Conservation (phyloP, 2,329 filamentous ascomycete genomes). For the Xylaria hypoxylon region DNA sequence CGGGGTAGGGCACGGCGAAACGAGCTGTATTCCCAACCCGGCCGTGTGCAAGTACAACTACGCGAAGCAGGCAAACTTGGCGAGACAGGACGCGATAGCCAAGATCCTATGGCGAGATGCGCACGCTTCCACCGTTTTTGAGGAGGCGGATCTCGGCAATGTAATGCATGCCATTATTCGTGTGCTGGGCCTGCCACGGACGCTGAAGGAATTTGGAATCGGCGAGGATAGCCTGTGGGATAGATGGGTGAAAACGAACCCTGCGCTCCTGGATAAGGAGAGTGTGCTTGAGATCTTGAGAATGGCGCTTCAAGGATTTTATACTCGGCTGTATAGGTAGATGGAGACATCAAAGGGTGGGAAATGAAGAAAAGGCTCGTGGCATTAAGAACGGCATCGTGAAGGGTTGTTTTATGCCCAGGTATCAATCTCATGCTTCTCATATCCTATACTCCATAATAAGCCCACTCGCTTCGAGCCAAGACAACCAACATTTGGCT, state of each 20-base stretch:
- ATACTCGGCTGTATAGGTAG: conserved; percentile 12
- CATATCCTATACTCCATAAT: conserved; percentile 11
- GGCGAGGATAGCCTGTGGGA: conserved; percentile 62
- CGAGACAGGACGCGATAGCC: conserved; percentile 56
- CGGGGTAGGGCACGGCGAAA: conserved; percentile 70
- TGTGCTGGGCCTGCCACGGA: conserved; percentile 65
- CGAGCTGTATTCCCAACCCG: conserved; percentile 66
- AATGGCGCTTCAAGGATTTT: conserved; percentile 43
- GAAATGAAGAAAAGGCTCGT: conserved; percentile 10
- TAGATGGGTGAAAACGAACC: conserved; percentile 62
- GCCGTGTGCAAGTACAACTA: conserved; percentile 68
- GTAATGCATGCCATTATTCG: conserved; percentile 63
- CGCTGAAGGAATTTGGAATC: conserved; percentile 63
- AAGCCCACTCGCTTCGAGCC: conserved; percentile 2
- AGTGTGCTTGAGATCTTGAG: conserved; percentile 64
- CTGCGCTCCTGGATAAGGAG: conserved; percentile 60
- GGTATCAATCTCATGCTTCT: conserved; percentile 25
- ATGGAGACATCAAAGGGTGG: not conserved
- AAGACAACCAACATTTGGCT: not conserved
- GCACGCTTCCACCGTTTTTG: conserved; percentile 51
- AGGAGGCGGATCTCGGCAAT: conserved; percentile 61
- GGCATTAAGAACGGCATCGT: conserved; percentile 26
- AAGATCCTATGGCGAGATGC: conserved; percentile 56
- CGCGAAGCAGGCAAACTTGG: conserved; percentile 52
- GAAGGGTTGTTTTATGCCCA: not conserved